Percentiles rank a stretch among this genome's conserved stretches.
Evolutionary conservation across 164 flowering plant species (phyloP).

Genomic region (Nymphaea colorata): DNA sequence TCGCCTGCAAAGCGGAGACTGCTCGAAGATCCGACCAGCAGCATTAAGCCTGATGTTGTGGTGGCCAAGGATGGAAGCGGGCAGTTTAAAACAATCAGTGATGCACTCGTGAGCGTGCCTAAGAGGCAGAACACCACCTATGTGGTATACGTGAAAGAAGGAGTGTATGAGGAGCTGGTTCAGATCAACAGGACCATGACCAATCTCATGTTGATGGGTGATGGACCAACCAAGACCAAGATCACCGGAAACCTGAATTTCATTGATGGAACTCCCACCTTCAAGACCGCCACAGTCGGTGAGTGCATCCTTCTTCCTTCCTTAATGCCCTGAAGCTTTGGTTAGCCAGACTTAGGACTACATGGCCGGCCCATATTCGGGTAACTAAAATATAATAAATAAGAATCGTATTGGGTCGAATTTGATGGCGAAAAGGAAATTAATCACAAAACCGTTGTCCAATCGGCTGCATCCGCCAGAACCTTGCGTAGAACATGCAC

Average conservation of each 20-base stretch:
- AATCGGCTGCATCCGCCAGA: no score
- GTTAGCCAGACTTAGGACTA: background rate
- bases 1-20: slow-evolving; percentile 4
- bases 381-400: no score
- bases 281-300: slow-evolving; percentile 62
- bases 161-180: slow-evolving; percentile 56
- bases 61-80: slow-evolving; percentile 91
- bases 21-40: background rate
- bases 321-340: background rate
- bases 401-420: no score
- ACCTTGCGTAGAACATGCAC: no score
- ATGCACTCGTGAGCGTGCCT: slow-evolving; percentile 35
- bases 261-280: slow-evolving; percentile 50
- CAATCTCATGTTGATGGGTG: slow-evolving; percentile 67
- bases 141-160: slow-evolving; percentile 49
- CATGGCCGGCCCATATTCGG: no score
- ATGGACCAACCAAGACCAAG: slow-evolving; percentile 62
- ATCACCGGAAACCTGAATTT: slow-evolving; percentile 55
- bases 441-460: no score
- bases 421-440: no score
- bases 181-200: slow-evolving; percentile 38
- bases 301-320: background rate
- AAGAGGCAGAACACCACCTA: slow-evolving; percentile 36
- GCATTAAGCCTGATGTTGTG: slow-evolving; percentile 35
- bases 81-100: slow-evolving; percentile 40